Evolutionary conservation across 2,329 filamentous ascomycete species (phyloP), one percentile per base, ranked within the genome.

Genomic region (Arthrobotrys entomopaga): DNA sequence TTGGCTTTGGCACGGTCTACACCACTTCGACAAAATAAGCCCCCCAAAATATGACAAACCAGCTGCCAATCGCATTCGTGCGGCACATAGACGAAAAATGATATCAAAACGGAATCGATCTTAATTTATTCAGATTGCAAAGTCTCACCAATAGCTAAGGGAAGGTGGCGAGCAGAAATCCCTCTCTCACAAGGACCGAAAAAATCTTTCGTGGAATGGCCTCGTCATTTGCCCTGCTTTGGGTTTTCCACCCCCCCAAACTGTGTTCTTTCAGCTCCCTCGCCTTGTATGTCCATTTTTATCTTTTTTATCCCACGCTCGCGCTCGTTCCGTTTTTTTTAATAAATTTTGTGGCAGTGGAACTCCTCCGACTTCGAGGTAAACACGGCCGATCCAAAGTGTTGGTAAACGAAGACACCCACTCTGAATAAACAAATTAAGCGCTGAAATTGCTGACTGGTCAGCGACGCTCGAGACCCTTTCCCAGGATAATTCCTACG

Each of bases 351-450:
- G 65, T 69, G 65, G 65, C 65, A 69, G 61, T 65, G 61, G 70
- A 74, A 74, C 70, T 74, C 70, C 70, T 74, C 70, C 65, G 49
- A 34, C 54, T 24, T 34, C 56, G 11, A 50, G 42, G 63, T 46
- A 63, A 67, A 74, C 61, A 67, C 70, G 70, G 70, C 63, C n/a
- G 56, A 74, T 29, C 70, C 70, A 74, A 48, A 56, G 52, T 42
- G 38, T 63, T 63, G 70, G 70, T 74, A 74, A 67, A 74, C 63
- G 63, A 67, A 46, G 43, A 58, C 70, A 74, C 69, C 63, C 65
- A 57, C 50, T 34, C 46, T 19, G 49, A 59, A 46, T 26, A 48
- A 59, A 46, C 16, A 48, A 34, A 42, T 16, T 70, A 70, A 70
- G 65, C 65, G 65, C 65, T 70, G 50, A 63, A 58, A 34, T 42